A percentile compares a stretch with the other conserved stretches of the same genome.
These are phyloP conservation scores for Wickerhamomyces strasburgensis DNA, from an alignment of 805 yeast genomes.

Conservation along the genomic window DNA sequence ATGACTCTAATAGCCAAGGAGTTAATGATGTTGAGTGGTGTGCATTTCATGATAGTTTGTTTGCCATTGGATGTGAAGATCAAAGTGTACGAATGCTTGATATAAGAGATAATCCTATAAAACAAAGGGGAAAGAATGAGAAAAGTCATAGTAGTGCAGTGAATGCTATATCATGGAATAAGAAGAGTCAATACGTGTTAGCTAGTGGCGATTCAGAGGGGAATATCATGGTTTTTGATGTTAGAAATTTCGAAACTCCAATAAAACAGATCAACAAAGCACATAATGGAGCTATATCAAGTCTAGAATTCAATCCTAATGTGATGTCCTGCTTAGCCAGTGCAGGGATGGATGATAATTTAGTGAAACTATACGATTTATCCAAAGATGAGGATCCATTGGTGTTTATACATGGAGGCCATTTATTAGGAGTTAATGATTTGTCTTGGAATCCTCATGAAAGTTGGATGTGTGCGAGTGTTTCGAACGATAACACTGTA, in stretches of 20 bases:
- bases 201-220: constrained; percentile 69
- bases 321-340: constrained; percentile 52
- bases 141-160: constrained; percentile 34
- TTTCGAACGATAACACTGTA: constrained; percentile 80
- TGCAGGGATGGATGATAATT: constrained; percentile 59
- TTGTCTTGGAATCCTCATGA: constrained; percentile 75
- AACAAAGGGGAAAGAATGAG: constrained; percentile 6
- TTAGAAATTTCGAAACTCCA: constrained; percentile 40
- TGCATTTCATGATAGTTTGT: constrained; percentile 52
- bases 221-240: constrained; percentile 55
- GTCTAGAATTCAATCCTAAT: constrained; percentile 69
- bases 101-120: constrained; percentile 31
- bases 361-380: constrained; percentile 60
- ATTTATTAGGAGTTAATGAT: constrained; percentile 81
- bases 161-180: constrained; percentile 58
- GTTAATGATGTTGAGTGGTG: constrained; percentile 73
- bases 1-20: constrained; percentile 39
- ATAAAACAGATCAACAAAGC: constrained; percentile 25
- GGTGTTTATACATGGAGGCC: constrained; percentile 78
- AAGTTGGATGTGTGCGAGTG: constrained; percentile 67
- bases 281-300: constrained; percentile 55
- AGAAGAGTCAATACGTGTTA: constrained; percentile 47
- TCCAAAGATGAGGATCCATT: constrained; percentile 28
- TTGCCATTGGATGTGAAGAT: constrained; percentile 67
- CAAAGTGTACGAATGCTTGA: constrained; percentile 49